Percentiles rank a stretch among this genome's conserved stretches.
These are phyloP conservation scores for Fusarium agapanthi DNA, from an alignment of 2,329 filamentous ascomycete genomes.

Conservation along the genomic window DNA sequence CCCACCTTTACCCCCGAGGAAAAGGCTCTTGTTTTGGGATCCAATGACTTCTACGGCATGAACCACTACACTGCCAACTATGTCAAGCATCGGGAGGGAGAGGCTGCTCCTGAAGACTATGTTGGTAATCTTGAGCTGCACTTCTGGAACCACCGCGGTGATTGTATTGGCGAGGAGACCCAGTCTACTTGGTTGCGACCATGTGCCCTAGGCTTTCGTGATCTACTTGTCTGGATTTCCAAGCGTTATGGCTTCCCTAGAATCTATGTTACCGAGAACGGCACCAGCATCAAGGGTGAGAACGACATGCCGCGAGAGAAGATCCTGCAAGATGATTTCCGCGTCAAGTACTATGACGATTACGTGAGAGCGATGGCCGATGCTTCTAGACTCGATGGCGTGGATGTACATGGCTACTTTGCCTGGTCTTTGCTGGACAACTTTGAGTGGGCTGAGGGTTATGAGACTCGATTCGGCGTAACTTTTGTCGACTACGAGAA, in stretches of 20 bases:
- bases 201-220: constrained; percentile 78
- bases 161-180: constrained; percentile 81
- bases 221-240: constrained; percentile 79
- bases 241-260: constrained; percentile 78
- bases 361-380: constrained; percentile 82
- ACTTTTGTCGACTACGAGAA: constrained; percentile 84
- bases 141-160: constrained; percentile 75
- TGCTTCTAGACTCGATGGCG: constrained; percentile 75
- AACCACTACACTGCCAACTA: constrained; percentile 94
- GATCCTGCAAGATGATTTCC: constrained; percentile 83
- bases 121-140: constrained; percentile 79
- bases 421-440: constrained; percentile 92
- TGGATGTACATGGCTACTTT: constrained; percentile 81
- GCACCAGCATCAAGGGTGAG: constrained; percentile 84
- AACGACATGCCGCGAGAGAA: constrained; percentile 76
- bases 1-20: constrained; percentile 80
- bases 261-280: constrained; percentile 91
- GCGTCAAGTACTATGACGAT: constrained; percentile 78
- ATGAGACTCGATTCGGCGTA: constrained; percentile 85
- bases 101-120: constrained; percentile 71
- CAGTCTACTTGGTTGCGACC: constrained; percentile 84
- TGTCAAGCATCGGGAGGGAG: constrained; percentile 74
- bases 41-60: constrained; percentile 94
- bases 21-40: constrained; percentile 77
- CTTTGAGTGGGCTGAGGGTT: constrained; percentile 93